Evolutionary conservation across 805 yeast genomes (phyloP).

Genomic region (Zygosaccharomyces rouxii): DNA sequence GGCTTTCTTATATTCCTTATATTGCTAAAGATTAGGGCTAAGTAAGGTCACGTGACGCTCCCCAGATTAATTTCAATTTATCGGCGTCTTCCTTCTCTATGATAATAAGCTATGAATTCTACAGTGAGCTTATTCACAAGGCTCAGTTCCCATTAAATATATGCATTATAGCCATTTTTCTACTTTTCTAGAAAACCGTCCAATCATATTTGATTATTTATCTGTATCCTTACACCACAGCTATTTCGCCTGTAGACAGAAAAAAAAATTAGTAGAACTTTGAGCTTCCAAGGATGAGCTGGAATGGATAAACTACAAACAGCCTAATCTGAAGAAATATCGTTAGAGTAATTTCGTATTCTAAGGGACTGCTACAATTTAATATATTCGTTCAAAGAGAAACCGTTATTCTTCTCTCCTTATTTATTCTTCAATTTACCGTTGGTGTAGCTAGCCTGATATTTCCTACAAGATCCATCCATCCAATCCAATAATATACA

Average conservation of each 20-base stretch:
- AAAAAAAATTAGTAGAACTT: constrained; percentile 3
- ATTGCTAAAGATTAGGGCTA: too few relatives aligned
- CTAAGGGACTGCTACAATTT: not conserved
- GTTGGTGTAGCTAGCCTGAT: not conserved
- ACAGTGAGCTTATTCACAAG: not conserved
- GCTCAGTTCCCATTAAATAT: not conserved
- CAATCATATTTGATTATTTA: constrained; percentile 4
- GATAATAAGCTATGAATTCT: not conserved
- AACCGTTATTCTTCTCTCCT: not conserved
- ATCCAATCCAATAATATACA: not conserved
- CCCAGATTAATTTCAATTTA: not conserved
- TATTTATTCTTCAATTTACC: not conserved
- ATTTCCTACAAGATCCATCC: not conserved
- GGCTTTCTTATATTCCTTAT: too few relatives aligned
- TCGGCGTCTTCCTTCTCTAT: too few relatives aligned
- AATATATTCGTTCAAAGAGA: not conserved
- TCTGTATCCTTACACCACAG: constrained; percentile 2
- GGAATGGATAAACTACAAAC: not conserved
- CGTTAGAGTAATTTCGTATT: not conserved
- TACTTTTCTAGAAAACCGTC: not conserved
- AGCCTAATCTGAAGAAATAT: not conserved
- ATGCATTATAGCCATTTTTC: not conserved
- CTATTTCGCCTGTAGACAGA: not conserved
- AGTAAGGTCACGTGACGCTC: not conserved
- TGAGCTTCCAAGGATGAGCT: not conserved